A percentile compares a stretch with the other conserved stretches of the same genome.
Evolutionary conservation across 148 eudicot species (phyloP).

Genomic region (Camellia lanceoleosa): DNA sequence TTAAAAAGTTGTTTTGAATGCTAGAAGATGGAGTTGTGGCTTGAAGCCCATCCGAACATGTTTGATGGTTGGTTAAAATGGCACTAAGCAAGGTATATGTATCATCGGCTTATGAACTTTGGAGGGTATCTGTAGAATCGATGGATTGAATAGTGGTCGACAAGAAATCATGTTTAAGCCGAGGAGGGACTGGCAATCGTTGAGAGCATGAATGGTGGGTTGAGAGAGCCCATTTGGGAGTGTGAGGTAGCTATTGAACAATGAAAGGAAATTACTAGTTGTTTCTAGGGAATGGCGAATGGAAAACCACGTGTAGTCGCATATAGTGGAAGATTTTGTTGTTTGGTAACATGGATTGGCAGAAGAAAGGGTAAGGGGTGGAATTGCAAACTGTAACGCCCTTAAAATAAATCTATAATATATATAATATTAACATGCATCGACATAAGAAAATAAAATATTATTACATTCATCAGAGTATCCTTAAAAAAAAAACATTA

Average conservation of each 20-base stretch:
- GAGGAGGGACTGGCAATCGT: no score
- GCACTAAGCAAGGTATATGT: not conserved
- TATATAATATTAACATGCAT: no score
- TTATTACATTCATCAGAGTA: no score
- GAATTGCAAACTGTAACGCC: no score
- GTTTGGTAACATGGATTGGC: not conserved
- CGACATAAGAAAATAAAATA: no score
- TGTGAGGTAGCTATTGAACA: not conserved
- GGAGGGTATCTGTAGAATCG: no score
- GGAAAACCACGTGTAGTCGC: not conserved
- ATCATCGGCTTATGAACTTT: no score
- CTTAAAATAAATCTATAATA: no score
- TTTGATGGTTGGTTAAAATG: conserved; percentile 2
- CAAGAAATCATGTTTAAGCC: no score
- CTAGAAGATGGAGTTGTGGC: not conserved
- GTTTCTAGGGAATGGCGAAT: not conserved
- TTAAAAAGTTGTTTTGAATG: not conserved
- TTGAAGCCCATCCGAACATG: not conserved
- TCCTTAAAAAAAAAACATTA: no score
- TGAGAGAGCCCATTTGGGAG: not conserved
- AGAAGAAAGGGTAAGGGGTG: conserved; percentile 10
- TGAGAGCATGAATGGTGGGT: not conserved
- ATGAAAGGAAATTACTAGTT: not conserved
- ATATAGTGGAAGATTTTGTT: not conserved
- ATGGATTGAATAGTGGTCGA: no score